Evolutionary conservation across 1,139 yeast species (phyloP).

Genomic region (Scheffersomyces quercinus): DNA sequence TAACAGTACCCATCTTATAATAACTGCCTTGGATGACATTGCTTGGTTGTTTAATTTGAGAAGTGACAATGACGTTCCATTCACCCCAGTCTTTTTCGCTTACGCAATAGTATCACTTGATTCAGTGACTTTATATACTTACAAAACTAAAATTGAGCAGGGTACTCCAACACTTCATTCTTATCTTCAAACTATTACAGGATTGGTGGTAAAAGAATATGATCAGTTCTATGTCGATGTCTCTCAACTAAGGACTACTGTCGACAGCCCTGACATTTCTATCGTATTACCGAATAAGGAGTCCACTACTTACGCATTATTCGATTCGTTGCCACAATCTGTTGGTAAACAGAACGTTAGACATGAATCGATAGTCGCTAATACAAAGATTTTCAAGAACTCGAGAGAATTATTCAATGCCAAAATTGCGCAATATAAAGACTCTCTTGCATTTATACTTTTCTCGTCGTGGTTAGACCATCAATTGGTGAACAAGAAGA

Average conservation of each 20-base stretch:
- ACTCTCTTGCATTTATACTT: slow-evolving; percentile 42
- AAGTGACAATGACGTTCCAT: slow-evolving; percentile 45
- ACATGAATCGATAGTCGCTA: slow-evolving; percentile 36
- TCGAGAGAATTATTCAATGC: slow-evolving; percentile 39
- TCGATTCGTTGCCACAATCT: slow-evolving; percentile 30
- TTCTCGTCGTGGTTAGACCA: slow-evolving; percentile 46
- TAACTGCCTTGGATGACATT: slow-evolving; percentile 51
- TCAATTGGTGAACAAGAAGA: slow-evolving; percentile 28
- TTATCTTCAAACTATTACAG: slow-evolving; percentile 29
- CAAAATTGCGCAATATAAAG: slow-evolving; percentile 44
- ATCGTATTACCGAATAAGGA: slow-evolving; percentile 35
- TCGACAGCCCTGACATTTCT: slow-evolving; percentile 14
- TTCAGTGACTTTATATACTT: slow-evolving; percentile 37
- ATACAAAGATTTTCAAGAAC: slow-evolving; percentile 40
- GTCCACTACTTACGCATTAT: slow-evolving; percentile 36
- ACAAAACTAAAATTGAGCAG: slow-evolving; percentile 31
- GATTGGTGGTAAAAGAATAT: slow-evolving; percentile 32
- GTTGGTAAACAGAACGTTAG: slow-evolving; percentile 24
- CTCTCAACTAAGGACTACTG: slow-evolving; percentile 19
- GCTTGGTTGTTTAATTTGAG: slow-evolving; percentile 59
- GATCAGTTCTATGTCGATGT: slow-evolving; percentile 34
- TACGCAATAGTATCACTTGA: slow-evolving; percentile 40
- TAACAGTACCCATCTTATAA: slow-evolving; percentile 30
- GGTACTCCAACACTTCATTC: slow-evolving; percentile 14
- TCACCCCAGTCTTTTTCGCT: slow-evolving; percentile 52